Base-by-base conservation (phyloP, 1,284 basidiomycete genomes). In the Leccinum pachyderme region DNA sequence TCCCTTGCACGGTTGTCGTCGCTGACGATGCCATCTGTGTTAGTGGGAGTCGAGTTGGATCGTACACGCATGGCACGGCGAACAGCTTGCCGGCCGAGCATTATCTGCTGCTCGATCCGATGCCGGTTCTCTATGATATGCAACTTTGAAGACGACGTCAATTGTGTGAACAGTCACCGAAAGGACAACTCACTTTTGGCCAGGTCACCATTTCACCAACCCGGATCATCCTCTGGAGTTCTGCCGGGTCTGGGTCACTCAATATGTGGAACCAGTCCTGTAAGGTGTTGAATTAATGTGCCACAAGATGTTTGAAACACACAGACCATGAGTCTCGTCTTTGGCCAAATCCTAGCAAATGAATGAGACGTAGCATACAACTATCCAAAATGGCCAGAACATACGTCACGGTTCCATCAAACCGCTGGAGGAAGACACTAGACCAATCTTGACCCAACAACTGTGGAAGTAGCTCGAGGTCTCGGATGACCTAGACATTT, bases 371-470 rank as follows among this genome's bases (percentile, higher is more conserved):
- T 72, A 28, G 32, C 72, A 59, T 29, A 44, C 15, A 15, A 43
- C 33, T 45, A 25, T 33, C 8, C 4, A 22, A 55, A 13, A 56
- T 41, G 45, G 33, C 22, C 4, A 27, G 8, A 18, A 76, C 87
- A 67, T 74, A 91, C 89, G 90, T 92, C 52, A 92, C 84, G 44
- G 82, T 78, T 6, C 91, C 87, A 68, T 92, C 91, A 64, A 93
- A 94, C 50, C 88, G 81, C 69, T 97, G 95, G 49, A 97, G 74
- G 70, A 97, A 98, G 6, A 98, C 92, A 59, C 89, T 89, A 3
- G 91, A 93, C 94, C 94, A 98, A 69, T 97, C 95, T 69, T 94
- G 93, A 5, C 94, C 94, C 9, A 95, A 75, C 7, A 97, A 66
- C 57, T 93, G 87, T 15, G 95, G 95, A 55, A 98, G 77, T 28